A percentile compares a stretch with the other conserved stretches of the same genome.
Evolutionary conservation across 1,139 yeast species (phyloP).

Genomic region (Hyphopichia pseudoburtonii): DNA sequence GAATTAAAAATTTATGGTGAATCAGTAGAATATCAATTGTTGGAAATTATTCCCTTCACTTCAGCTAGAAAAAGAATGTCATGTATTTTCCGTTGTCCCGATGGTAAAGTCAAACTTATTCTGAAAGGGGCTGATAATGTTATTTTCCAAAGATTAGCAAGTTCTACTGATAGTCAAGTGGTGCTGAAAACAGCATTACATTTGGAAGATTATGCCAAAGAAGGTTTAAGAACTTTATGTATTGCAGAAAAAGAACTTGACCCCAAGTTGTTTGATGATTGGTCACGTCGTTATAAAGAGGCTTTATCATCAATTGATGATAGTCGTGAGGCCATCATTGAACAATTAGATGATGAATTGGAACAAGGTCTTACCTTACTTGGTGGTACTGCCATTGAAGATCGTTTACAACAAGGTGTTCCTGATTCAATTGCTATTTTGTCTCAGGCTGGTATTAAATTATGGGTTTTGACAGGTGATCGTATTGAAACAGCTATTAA

Average conservation of each 20-base stretch:
- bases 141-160: slow-evolving; percentile 70
- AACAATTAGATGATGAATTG: slow-evolving; percentile 73
- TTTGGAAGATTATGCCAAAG: slow-evolving; percentile 91
- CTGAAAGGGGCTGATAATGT: slow-evolving; percentile 96
- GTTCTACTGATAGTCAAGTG: slow-evolving; percentile 35
- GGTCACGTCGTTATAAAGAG: slow-evolving; percentile 68
- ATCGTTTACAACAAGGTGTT: slow-evolving; percentile 91
- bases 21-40: slow-evolving; percentile 65
- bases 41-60: slow-evolving; percentile 80
- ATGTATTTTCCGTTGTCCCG: slow-evolving; percentile 47
- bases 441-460: slow-evolving; percentile 87
- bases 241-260: slow-evolving; percentile 79
- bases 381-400: slow-evolving; percentile 98
- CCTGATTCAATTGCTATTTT: slow-evolving; percentile 88
- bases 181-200: slow-evolving; percentile 65
- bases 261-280: slow-evolving; percentile 57
- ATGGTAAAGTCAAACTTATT: slow-evolving; percentile 55
- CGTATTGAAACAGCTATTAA: slow-evolving; percentile 97
- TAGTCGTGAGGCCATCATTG: slow-evolving; percentile 77
- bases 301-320: slow-evolving; percentile 74
- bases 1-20: slow-evolving; percentile 74
- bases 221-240: slow-evolving; percentile 93
- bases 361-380: slow-evolving; percentile 70
- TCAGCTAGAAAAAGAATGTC: slow-evolving; percentile 86
- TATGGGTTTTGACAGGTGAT: slow-evolving; percentile 98